Evolutionary conservation across 345 rosid genomes (phyloP).

Genomic region (Dipteronia sinensis): DNA sequence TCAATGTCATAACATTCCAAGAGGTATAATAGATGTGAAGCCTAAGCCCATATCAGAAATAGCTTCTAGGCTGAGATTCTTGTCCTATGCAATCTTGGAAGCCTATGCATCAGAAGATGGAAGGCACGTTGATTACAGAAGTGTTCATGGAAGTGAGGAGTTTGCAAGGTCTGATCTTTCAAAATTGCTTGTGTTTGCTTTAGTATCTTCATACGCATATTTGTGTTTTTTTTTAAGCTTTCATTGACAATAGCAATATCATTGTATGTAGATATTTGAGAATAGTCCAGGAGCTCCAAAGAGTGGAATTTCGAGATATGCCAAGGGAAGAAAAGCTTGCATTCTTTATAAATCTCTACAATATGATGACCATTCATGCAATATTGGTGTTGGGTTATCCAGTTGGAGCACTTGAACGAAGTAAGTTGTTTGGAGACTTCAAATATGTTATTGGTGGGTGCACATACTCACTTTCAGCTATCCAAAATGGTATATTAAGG

Average conservation of each 20-base stretch:
- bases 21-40: constrained; percentile 73
- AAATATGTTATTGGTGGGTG: constrained; percentile 77
- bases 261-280: constrained; percentile 64
- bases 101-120: constrained; percentile 79
- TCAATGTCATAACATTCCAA: constrained; percentile 80
- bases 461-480: constrained; percentile 76
- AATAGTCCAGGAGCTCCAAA: constrained; percentile 78
- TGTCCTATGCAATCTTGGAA: constrained; percentile 69
- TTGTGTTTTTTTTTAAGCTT: constrained; percentile 12
- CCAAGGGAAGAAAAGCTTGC: constrained; percentile 79
- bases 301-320: constrained; percentile 66
- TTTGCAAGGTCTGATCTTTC: constrained; percentile 69
- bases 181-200: constrained; percentile 10
- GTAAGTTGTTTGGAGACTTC: constrained; percentile 71
- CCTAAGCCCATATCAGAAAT: constrained; percentile 71
- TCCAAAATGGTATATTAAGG: constrained; percentile 84
- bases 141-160: constrained; percentile 92
- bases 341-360: constrained; percentile 81
- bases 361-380: constrained; percentile 89
- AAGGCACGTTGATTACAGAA: constrained; percentile 83
- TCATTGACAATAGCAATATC: constrained; percentile 10
- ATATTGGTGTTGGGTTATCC: constrained; percentile 76
- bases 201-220: background rate
- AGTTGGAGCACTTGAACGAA: constrained; percentile 67
- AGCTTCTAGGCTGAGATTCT: constrained; percentile 64